Base-by-base conservation (phyloP, 441 rosid species). In the Euphorbia corollata region DNA sequence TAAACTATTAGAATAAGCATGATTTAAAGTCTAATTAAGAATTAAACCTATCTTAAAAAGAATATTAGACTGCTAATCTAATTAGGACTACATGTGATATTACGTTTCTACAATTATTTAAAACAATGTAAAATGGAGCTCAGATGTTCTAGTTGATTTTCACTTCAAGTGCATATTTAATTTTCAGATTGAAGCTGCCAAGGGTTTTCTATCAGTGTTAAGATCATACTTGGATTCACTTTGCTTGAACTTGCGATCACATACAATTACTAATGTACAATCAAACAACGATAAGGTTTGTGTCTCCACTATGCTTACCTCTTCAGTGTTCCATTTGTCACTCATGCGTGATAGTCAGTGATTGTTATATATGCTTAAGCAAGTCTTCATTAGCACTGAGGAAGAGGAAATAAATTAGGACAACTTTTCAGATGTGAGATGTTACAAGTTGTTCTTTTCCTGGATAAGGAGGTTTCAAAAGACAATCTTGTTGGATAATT, bases 261-360 rank as follows among this genome's bases (percentile, higher is more conserved):
- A 89, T 62, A 84, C 99, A 54, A 94, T 94, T 79, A 94, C 99
- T 63, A 91, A 84, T 71, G 99, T 94, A 74, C 98, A 91, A 76
- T 86, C 98, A 70, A 86, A 86, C 74, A 79, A 85, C 50, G 99
- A 94, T 74, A 86, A 94, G 99, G 99, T 94, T 69, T 15, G 85
- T 65, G 71, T 56, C 38, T 67, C 38, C 60, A 6, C 4, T 9
- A 20, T 27, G 50, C 10, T 38, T 16, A 41, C 32, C n/a, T 71
- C 41, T 16, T 19, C 2, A 8, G 16, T 16, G 15, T 12, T 72
- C 39, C 22, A 30, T 4, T 18, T 32, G 43, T 45, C 3, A 32
- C 38, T n/a, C 20, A 50, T 12, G 6, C 24, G 16, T 18, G 12
- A 38, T 36, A 16, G n/a, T 48, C 58, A 48, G 47, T 48, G 19